Base-by-base conservation (phyloP, 306 rosid species). In the Vicia faba region DNA sequence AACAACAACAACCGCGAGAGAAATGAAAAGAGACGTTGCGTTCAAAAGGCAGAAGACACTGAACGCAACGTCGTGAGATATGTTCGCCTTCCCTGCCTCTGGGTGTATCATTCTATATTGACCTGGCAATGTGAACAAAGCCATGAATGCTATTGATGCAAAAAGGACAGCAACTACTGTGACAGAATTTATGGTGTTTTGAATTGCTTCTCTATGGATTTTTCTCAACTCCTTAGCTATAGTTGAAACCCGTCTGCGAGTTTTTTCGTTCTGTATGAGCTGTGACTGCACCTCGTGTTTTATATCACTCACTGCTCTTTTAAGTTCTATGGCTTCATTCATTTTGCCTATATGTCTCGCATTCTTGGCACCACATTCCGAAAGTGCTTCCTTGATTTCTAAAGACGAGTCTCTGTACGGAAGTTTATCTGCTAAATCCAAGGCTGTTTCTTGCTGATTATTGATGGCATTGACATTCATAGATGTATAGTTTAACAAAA, bases 81-180 rank as follows among this genome's bases (percentile, higher is more conserved):
- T 87, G 0, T 81, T 80, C 9, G 98, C 96, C 78, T 77, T 77
- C 40, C 98, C 98, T 0, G 59, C 62, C 40, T 84, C 83, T 1
- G 60, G 39, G 33, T 74, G 88, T 4, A 0, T 0, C 62, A 0
- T 14, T 19, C 64, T 0, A 41, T 92, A 92, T 69, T 86, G 92
- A 14, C 98, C 98, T 0, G 98, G 98, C 75, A 92, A 77, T 80
- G 83, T 92, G 81, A 92, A 92, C 31, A 92, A 83, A n/a, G 91
- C 98, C 82, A 92, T 67, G 83, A 92, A 92, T 31, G 98, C 98
- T 70, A 92, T 84, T 2, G 98, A 92, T 12, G 96, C 98, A 25
- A 92, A 87, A 62, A 92, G 96, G 44, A 86, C 91, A 20, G 98
- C 88, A 5, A 92, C 98, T 0, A 92, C 80, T 9, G 98, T 92